Evolutionary conservation across 1,139 yeast genomes (phyloP).

Genomic region (Wickerhamomyces sp.): DNA sequence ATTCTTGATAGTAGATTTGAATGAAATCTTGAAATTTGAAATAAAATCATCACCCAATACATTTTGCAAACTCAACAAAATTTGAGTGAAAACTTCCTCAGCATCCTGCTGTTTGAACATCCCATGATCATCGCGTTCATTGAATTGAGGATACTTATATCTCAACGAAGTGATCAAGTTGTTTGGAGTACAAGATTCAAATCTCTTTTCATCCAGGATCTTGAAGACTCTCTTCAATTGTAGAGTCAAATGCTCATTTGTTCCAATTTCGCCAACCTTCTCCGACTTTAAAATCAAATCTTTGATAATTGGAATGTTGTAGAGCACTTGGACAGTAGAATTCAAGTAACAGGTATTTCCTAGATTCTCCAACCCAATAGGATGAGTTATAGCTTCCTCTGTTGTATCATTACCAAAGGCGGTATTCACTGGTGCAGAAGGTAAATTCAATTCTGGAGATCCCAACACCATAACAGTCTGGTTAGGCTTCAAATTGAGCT

Average conservation of each 20-base stretch:
- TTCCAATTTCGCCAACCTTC: conserved; percentile 27
- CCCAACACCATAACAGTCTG: conserved; percentile 88
- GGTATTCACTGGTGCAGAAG: conserved; percentile 53
- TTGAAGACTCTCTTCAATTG: conserved; percentile 35
- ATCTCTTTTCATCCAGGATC: conserved; percentile 39
- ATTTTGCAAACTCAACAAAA: conserved; percentile 50
- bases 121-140: conserved; percentile 67
- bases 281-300: conserved; percentile 12
- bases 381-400: conserved; percentile 40
- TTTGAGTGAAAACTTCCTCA: conserved; percentile 88
- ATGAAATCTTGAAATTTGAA: conserved; percentile 61
- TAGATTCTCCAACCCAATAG: conserved; percentile 80
- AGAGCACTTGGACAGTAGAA: conserved; percentile 79
- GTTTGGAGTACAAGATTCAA: conserved; percentile 51
- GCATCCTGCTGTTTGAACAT: conserved; percentile 94
- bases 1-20: conserved; percentile 55
- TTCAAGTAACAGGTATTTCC: conserved; percentile 97
- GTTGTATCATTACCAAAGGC: conserved; percentile 66
- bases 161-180: conserved; percentile 62
- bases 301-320: conserved; percentile 37
- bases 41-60: conserved; percentile 43
- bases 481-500: conserved; percentile 54
- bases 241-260: conserved; percentile 31
- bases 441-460: conserved; percentile 70
- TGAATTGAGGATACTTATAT: conserved; percentile 79